Conservation (phyloP, 441 rosid genomes). For the Brassica hybrid region DNA sequence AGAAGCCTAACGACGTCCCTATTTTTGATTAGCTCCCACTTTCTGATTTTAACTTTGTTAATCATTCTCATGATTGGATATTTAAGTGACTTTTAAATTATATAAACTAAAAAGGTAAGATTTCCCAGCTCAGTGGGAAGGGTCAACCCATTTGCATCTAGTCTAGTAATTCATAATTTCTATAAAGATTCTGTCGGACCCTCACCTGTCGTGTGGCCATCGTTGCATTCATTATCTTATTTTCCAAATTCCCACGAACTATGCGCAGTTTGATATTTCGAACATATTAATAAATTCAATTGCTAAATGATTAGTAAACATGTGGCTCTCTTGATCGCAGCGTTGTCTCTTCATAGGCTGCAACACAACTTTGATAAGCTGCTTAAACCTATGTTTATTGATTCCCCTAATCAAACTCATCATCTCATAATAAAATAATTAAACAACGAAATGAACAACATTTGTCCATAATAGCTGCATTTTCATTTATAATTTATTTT, state of each 20-base stretch:
- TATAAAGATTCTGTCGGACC: slow-evolving; percentile 36
- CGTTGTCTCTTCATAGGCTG: slow-evolving; percentile 17
- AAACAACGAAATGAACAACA: background rate
- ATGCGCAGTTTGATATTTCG: too few species aligned
- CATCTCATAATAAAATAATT: slow-evolving; percentile 2
- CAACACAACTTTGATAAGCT: slow-evolving; percentile 20
- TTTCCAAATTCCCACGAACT: slow-evolving; percentile 30
- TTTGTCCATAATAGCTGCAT: background rate
- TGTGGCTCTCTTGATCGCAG: slow-evolving; percentile 22
- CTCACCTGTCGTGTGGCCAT: slow-evolving; percentile 33
- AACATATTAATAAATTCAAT: slow-evolving; percentile 29
- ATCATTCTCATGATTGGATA: slow-evolving; percentile 35
- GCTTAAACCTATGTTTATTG: slow-evolving; percentile 25
- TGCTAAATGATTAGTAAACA: slow-evolving; percentile 31
- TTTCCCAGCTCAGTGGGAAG: slow-evolving; percentile 43
- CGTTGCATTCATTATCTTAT: slow-evolving; percentile 30
- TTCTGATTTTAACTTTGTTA: slow-evolving; percentile 20
- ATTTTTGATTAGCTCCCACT: slow-evolving; percentile 25
- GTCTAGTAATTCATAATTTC: slow-evolving; percentile 22
- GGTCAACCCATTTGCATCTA: slow-evolving; percentile 36
- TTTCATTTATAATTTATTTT: background rate
- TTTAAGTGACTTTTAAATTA: slow-evolving; percentile 21
- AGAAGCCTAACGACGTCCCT: slow-evolving; percentile 23
- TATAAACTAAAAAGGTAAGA: slow-evolving; percentile 9
- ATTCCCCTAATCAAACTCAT: too few species aligned